Evolutionary conservation across 768 basidiomycete genomes (phyloP).

Genomic region (Lactifluus rugatus): DNA sequence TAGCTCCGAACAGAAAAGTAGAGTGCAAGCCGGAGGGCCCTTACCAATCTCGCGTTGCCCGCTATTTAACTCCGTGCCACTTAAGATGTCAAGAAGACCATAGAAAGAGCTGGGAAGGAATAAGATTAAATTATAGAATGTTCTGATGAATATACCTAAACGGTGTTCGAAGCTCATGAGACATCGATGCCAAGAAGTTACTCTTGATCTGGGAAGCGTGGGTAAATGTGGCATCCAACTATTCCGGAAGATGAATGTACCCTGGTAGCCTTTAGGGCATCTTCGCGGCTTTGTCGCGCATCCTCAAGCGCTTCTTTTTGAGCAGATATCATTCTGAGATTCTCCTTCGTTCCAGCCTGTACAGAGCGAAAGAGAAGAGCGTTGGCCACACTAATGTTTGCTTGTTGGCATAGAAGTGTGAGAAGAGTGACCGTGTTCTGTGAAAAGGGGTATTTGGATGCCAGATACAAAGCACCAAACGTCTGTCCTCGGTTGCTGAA

Average conservation of each 20-base stretch:
- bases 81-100: conserved; percentile 63
- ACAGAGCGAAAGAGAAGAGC: conserved; percentile 67
- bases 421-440: conserved; percentile 50
- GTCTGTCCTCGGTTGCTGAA: conserved; percentile 70
- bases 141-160: conserved; percentile 42
- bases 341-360: conserved; percentile 62
- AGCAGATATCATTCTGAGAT: conserved; percentile 67
- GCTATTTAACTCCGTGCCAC: conserved; percentile 57
- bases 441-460: conserved; percentile 56
- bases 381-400: conserved; percentile 66
- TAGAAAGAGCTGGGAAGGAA: conserved; percentile 47
- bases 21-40: not conserved
- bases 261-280: conserved; percentile 66
- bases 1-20: conserved; percentile 1
- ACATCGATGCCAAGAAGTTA: conserved; percentile 68
- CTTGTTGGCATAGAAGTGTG: conserved; percentile 61
- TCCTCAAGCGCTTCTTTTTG: conserved; percentile 62
- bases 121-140: not conserved
- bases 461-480: conserved; percentile 60
- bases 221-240: not conserved
- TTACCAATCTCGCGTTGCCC: conserved; percentile 63
- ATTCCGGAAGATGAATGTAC: conserved; percentile 25
- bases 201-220: conserved; percentile 50
- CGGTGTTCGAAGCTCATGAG: conserved; percentile 67
- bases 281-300: conserved; percentile 59